phyloP scores from a whole-genome alignment of 441 rosid species.

The Hura crepitans region DNA sequence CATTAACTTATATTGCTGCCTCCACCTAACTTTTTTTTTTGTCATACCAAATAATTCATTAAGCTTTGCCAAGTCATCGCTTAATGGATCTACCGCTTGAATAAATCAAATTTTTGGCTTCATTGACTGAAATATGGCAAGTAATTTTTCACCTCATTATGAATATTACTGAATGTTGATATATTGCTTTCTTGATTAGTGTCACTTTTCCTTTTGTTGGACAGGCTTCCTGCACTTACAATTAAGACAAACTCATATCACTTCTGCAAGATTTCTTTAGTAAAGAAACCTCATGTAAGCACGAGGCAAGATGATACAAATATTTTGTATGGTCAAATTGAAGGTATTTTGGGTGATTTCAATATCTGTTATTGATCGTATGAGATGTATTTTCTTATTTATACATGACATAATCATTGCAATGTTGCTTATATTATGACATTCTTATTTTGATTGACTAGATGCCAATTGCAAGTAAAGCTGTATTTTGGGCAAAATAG shows the following conservation, averaged over 20 bases:
- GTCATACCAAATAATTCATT: not conserved
- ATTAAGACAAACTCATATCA: conserved; percentile 65
- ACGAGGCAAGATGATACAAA: conserved; percentile 31
- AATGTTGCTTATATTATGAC: not conserved
- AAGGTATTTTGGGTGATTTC: conserved; percentile 30
- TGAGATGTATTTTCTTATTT: no score
- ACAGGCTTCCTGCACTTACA: conserved; percentile 52
- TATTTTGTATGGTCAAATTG: conserved; percentile 25
- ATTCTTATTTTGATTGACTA: not conserved
- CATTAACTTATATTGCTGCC: not conserved
- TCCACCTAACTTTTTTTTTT: not conserved
- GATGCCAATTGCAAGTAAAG: not conserved
- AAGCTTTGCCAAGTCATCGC: not conserved
- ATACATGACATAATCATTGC: not conserved
- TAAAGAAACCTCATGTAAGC: conserved; percentile 44
- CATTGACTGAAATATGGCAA: not conserved
- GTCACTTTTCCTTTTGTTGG: conserved; percentile 18
- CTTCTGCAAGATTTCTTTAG: conserved; percentile 89
- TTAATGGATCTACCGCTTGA: not conserved
- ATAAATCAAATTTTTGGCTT: not conserved
- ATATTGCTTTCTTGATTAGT: not conserved
- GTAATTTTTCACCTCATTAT: not conserved
- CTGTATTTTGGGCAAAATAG: no score
- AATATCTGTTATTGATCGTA: not conserved
- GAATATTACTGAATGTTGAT: not conserved